Conservation (phyloP, 495 filamentous ascomycete genomes). For the Lichina pygmaea region DNA sequence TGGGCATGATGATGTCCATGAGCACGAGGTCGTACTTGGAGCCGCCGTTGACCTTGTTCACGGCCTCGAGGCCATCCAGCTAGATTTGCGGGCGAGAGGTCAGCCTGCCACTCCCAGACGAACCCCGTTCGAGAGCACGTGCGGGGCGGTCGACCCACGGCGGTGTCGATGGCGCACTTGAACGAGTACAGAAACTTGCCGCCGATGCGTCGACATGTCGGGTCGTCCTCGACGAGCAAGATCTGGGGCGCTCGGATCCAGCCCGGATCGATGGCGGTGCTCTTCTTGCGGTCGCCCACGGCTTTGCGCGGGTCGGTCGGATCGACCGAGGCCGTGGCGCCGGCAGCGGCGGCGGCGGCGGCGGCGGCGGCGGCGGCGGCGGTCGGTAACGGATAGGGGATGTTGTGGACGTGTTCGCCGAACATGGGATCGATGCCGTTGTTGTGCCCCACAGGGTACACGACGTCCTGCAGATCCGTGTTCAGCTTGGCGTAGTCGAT, state of each 20-base stretch:
- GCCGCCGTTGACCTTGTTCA: constrained; percentile 65
- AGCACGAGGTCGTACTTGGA: constrained; percentile 78
- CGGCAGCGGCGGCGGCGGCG: too few relatives aligned
- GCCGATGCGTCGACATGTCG: constrained; percentile 78
- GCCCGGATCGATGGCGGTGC: constrained; percentile 37
- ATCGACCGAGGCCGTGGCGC: constrained; percentile 14
- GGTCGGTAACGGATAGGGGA: constrained; percentile 51
- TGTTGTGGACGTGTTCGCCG: constrained; percentile 77
- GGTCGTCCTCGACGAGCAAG: constrained; percentile 85
- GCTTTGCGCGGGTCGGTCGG: constrained; percentile 19
- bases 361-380: constrained; percentile 9
- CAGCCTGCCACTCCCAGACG: constrained; percentile 6
- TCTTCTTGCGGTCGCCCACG: constrained; percentile 35
- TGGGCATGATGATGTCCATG: constrained; percentile 99
- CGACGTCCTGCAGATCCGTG: constrained; percentile 37
- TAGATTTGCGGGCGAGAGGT: constrained; percentile 9
- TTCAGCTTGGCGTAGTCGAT: constrained; percentile 24
- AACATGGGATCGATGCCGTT: constrained; percentile 89
- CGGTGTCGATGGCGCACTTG: constrained; percentile 67
- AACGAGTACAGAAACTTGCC: constrained; percentile 81
- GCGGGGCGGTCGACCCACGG: constrained; percentile 30
- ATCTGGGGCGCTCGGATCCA: constrained; percentile 70
- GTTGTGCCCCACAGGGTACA: constrained; percentile 72
- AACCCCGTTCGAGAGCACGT: neutral
- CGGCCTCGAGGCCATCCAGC: constrained; percentile 78